phyloP scores from a whole-genome alignment of 805 yeast species.

The Candida anglica region DNA sequence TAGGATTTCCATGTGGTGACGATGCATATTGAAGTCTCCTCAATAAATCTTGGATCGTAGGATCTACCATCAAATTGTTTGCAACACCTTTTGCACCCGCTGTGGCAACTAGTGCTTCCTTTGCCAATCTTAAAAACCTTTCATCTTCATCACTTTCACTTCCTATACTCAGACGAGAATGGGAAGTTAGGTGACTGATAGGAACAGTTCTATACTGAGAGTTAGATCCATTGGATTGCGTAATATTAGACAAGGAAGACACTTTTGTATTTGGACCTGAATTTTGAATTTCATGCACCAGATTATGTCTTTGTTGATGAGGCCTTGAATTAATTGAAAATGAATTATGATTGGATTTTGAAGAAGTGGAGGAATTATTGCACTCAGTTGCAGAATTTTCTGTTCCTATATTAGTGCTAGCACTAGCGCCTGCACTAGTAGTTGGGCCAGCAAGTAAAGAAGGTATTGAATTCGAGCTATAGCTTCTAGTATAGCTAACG shows the following conservation, averaged over 20 bases:
- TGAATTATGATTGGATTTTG: neutral
- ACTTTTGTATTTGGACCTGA: too few relatives aligned
- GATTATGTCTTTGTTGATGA: too few relatives aligned
- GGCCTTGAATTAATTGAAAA: too few relatives aligned
- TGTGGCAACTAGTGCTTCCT: slow-evolving; percentile 56
- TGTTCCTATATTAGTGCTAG: neutral
- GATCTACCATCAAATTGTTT: slow-evolving; percentile 44
- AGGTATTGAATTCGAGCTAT: neutral
- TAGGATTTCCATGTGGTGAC: slow-evolving; percentile 56
- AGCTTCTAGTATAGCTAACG: slow-evolving; percentile 10
- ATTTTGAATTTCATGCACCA: too few relatives aligned
- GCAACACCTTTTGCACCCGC: slow-evolving; percentile 32
- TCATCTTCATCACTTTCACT: slow-evolving; percentile 42
- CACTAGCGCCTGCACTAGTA: neutral
- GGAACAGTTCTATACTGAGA: too few relatives aligned
- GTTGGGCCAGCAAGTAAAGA: too few relatives aligned
- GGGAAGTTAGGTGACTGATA: too few relatives aligned
- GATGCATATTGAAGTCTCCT: slow-evolving; percentile 55
- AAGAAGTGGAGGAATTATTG: too few relatives aligned
- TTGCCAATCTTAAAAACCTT: slow-evolving; percentile 53
- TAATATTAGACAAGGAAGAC: too few relatives aligned
- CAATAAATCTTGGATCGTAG: slow-evolving; percentile 58
- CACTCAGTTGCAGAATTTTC: slow-evolving; percentile 1
- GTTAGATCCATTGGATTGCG: too few relatives aligned
- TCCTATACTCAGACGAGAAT: neutral